Conservation (phyloP, 2,329 filamentous ascomycete genomes). For the Ascochyta fabae region DNA sequence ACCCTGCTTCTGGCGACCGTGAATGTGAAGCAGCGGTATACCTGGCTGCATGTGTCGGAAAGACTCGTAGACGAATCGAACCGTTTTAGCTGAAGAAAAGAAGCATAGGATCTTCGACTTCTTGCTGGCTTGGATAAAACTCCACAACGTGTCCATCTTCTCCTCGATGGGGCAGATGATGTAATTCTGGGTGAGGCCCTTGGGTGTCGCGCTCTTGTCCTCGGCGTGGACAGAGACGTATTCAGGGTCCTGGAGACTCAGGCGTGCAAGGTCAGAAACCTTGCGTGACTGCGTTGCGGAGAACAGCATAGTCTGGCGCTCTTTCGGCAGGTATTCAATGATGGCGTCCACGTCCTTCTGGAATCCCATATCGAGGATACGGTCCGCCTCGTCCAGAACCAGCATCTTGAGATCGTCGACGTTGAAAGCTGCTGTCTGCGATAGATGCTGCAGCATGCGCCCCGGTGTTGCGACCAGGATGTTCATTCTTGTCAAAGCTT, state of each 20-base stretch:
- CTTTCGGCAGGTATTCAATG: conserved; percentile 83
- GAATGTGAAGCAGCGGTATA: conserved; percentile 89
- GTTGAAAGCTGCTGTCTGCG: conserved; percentile 89
- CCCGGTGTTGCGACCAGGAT: conserved; percentile 96
- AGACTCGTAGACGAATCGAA: conserved; percentile 92
- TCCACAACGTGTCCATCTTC: conserved; percentile 91
- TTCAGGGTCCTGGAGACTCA: conserved; percentile 89
- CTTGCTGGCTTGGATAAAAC: conserved; percentile 88
- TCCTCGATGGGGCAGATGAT: conserved; percentile 82
- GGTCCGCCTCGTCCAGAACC: conserved; percentile 93
- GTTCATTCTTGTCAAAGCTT: conserved; percentile 89
- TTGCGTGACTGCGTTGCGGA: conserved; percentile 95
- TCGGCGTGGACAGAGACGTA: conserved; percentile 94
- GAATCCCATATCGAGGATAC: conserved; percentile 98
- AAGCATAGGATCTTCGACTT: conserved; percentile 97
- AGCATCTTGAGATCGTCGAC: conserved; percentile 91
- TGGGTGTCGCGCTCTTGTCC: conserved; percentile 79
- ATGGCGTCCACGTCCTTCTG: conserved; percentile 89
- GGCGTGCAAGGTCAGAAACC: conserved; percentile 86
- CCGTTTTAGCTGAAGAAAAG: conserved; percentile 92
- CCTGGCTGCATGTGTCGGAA: conserved; percentile 94
- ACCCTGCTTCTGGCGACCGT: conserved; percentile 91
- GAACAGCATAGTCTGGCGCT: conserved; percentile 91
- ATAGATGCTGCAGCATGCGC: conserved; percentile 92
- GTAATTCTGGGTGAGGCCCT: conserved; percentile 88